phyloP scores from a whole-genome alignment of 768 basidiomycete species.

The Auricularia sp. region DNA sequence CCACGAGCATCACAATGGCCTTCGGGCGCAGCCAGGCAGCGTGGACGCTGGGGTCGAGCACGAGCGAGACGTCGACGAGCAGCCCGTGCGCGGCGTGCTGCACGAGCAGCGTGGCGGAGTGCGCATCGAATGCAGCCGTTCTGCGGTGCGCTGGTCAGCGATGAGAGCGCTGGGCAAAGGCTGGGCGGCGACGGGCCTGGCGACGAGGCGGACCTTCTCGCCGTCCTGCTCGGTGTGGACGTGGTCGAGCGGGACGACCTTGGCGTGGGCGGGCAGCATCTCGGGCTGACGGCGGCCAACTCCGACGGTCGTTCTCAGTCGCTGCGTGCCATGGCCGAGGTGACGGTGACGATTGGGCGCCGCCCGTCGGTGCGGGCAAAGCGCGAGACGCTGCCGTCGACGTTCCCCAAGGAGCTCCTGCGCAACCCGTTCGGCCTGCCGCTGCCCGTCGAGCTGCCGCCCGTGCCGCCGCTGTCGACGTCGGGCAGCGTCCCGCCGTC shows the following conservation, averaged over 20 bases:
- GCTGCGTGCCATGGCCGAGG: neutral
- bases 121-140: neutral
- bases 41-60: neutral
- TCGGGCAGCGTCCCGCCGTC: neutral
- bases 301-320: neutral
- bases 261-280: neutral
- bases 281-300: neutral
- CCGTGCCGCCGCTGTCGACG: neutral
- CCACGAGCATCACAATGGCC: neutral
- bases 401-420: neutral
- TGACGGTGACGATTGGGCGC: neutral
- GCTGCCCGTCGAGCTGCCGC: neutral
- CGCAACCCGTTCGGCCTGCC: neutral
- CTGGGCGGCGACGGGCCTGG: neutral
- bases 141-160: neutral
- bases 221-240: neutral
- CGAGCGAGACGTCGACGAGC: neutral
- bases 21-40: neutral
- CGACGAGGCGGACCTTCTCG: neutral
- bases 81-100: neutral
- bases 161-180: neutral
- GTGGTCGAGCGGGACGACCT: neutral
- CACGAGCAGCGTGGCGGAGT: neutral
- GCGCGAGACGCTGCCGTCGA: conserved; percentile 1
- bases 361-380: neutral